phyloP scores from a whole-genome alignment of 2,329 filamentous ascomycete genomes.

The Hypoxylon sp. region DNA sequence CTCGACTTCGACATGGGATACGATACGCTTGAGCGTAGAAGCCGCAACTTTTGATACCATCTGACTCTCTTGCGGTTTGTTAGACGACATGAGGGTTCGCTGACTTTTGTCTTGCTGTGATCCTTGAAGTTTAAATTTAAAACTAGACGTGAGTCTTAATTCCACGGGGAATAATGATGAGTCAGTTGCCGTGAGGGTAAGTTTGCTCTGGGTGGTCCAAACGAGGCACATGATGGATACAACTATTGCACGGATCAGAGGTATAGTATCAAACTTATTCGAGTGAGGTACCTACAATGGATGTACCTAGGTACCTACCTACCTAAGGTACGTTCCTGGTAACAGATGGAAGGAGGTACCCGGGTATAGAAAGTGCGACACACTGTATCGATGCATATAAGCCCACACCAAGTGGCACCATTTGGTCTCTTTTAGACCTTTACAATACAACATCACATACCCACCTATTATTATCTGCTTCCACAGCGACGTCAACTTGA shows the following conservation, averaged over 20 bases:
- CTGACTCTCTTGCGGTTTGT: background rate
- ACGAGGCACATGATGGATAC: background rate
- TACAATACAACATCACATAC: too few species aligned
- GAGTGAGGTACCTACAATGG: too few species aligned
- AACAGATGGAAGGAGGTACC: too few species aligned
- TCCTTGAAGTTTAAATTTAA: background rate
- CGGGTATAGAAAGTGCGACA: too few species aligned
- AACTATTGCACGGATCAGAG: background rate
- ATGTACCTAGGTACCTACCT: background rate
- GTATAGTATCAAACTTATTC: background rate
- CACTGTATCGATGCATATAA: too few species aligned
- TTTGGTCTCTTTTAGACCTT: too few species aligned
- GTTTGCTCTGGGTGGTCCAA: background rate
- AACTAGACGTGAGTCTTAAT: background rate
- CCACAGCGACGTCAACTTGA: too few species aligned
- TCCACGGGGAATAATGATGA: background rate
- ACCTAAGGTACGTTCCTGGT: too few species aligned
- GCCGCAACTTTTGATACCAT: constrained; percentile 17
- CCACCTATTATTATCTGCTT: too few species aligned
- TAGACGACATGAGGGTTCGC: background rate
- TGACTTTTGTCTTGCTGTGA: background rate
- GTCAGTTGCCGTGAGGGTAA: background rate
- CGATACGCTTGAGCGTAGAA: constrained; percentile 30
- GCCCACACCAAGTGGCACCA: too few species aligned
- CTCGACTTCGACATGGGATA: constrained; percentile 43